phyloP scores from a whole-genome alignment of 257 asterid species.

The Nicotiana noctiflora region DNA sequence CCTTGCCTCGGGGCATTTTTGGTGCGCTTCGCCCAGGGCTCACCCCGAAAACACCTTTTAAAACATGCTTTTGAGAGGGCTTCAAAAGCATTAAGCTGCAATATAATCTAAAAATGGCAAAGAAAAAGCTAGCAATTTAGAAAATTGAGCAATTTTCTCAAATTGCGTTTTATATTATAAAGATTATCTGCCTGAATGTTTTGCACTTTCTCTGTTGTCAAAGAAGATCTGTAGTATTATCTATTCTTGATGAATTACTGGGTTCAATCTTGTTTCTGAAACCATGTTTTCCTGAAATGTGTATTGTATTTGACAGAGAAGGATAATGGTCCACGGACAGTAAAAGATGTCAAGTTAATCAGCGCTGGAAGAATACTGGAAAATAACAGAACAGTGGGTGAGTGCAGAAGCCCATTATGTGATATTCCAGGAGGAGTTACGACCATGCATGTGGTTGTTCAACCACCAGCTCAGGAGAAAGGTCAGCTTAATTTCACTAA shows the following conservation, averaged over 20 bases:
- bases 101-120: neutral
- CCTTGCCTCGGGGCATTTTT: too few relatives aligned
- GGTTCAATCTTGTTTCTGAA: neutral
- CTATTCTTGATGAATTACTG: neutral
- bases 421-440: constrained; percentile 75
- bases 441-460: constrained; percentile 86
- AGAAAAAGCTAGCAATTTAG: neutral
- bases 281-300: neutral
- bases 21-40: too few relatives aligned
- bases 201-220: neutral
- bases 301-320: constrained; percentile 40
- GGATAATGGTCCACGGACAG: constrained; percentile 60
- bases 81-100: neutral
- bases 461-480: constrained; percentile 53
- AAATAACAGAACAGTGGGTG: constrained; percentile 68
- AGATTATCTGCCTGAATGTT: neutral
- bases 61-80: neutral
- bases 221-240: neutral
- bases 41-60: too few relatives aligned
- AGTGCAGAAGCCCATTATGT: constrained; percentile 67
- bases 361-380: constrained; percentile 83
- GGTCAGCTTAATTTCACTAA: constrained; percentile 30
- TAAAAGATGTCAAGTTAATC: constrained; percentile 74
- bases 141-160: neutral
- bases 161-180: neutral